phyloP scores from a whole-genome alignment of 1,139 yeast genomes.

The Hansenula sp. region DNA sequence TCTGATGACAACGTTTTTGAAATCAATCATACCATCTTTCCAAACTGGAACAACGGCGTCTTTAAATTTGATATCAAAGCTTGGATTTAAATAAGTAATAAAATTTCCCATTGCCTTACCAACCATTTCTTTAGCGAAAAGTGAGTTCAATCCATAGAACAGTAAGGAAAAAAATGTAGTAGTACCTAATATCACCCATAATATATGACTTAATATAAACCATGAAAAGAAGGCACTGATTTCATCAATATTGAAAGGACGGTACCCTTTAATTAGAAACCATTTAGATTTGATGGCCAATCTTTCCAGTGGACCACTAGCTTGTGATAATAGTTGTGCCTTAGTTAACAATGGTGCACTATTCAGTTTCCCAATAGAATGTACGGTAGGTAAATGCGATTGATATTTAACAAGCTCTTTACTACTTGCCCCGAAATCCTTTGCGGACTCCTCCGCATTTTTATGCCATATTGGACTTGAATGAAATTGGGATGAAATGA shows the following conservation, averaged over 20 bases:
- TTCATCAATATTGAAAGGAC: slow-evolving; percentile 52
- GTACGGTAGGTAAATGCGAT: neutral
- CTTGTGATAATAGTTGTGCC: slow-evolving; percentile 39
- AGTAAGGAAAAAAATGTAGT: slow-evolving; percentile 58
- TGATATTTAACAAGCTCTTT: neutral
- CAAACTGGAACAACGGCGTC: slow-evolving; percentile 42
- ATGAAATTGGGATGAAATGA: neutral
- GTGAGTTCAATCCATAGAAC: slow-evolving; percentile 42
- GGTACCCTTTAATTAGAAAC: slow-evolving; percentile 48
- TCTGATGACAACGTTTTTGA: slow-evolving; percentile 45
- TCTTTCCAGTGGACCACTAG: slow-evolving; percentile 40
- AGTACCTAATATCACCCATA: slow-evolving; percentile 63
- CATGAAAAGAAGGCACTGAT: slow-evolving; percentile 56
- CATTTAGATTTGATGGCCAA: slow-evolving; percentile 51
- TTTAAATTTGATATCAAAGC: slow-evolving; percentile 43
- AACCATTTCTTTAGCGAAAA: slow-evolving; percentile 35
- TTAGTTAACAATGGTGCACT: slow-evolving; percentile 16
- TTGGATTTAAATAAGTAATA: slow-evolving; percentile 28
- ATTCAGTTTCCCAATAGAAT: neutral
- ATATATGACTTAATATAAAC: slow-evolving; percentile 48
- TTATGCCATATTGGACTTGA: neutral
- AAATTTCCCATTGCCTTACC: slow-evolving; percentile 30
- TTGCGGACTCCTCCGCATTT: neutral
- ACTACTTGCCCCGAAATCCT: no score
- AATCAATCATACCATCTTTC: slow-evolving; percentile 56